Evolutionary conservation across 2,329 filamentous ascomycete genomes (phyloP), one percentile per base, ranked within the genome.

Genomic region (Calonectria pseudoreteaudii): DNA sequence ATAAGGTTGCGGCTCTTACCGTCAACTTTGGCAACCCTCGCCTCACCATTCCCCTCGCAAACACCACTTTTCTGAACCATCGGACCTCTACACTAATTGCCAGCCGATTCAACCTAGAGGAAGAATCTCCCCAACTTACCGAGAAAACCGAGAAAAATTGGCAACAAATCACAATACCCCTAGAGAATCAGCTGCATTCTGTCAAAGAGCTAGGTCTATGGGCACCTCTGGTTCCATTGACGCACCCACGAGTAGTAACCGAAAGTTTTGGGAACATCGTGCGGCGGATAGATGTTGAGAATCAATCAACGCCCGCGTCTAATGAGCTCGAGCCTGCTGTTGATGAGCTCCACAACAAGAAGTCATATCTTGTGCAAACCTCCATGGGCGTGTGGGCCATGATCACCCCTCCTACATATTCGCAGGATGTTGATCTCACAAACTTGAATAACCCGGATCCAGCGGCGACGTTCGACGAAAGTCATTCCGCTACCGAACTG

Each of bases 251-350:
- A 23, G 86, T 84, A 60, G 91, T 97, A 44, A 85, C 88, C 1
- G 89, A 90, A 47, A 91, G 92, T 44, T 91, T 96, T 79, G 95
- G 95, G 4, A 97, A 97, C 83, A 96, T 97, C 70, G 87, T 97
- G 28, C 91, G 93, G 38, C 89, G 90, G 52, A 81, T 96, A 13
- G 86, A 90, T 20, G 84, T 89, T 23, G 80, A 87, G 28, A 87
- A 86, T 6, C 82, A 85, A 38, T 79, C 84, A 1, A 85, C 88
- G 0, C 92, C 93, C 16, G 94, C 94, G 4, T 95, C 94, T 1
- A 87, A 89, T 34, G 94, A 96, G 81, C 86, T 96, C 1, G 94
- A 97, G 81, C 82, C 82, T 23, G 87, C 90, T 6, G 92, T 96
- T 3, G 89, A 91, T 7, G 83, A 84, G 9, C 89, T 93, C 36